A percentile compares a stretch with the other conserved stretches of the same genome.
These are phyloP conservation scores for Pholiota molesta DNA, from an alignment of 768 basidiomycete species.

Conservation along the genomic window DNA sequence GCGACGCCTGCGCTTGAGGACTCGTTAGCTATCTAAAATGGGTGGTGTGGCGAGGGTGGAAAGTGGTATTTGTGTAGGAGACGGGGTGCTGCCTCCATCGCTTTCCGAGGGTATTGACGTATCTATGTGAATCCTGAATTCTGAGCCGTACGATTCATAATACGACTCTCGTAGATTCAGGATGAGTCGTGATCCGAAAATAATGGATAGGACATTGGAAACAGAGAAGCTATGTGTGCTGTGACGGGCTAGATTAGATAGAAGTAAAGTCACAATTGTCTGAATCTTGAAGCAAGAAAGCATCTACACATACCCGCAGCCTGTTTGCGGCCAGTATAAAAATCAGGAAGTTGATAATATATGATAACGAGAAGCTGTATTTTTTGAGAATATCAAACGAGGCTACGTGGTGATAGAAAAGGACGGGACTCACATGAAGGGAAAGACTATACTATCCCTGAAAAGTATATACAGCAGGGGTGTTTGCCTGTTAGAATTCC, in stretches of 20 bases:
- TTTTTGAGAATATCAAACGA: not conserved
- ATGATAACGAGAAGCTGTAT: conserved; percentile 1
- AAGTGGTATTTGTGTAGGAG: too few relatives aligned
- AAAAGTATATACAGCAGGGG: conserved; percentile 18
- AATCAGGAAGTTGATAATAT: not conserved
- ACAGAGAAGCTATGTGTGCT: conserved; percentile 6
- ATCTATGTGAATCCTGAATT: not conserved
- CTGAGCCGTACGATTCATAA: conserved; percentile 13
- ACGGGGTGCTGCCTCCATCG: not conserved
- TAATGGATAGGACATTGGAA: not conserved
- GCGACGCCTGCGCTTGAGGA: too few relatives aligned
- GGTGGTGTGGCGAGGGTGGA: too few relatives aligned
- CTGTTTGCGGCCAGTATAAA: not conserved
- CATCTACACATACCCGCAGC: not conserved
- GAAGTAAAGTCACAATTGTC: not conserved
- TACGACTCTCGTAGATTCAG: conserved; percentile 17
- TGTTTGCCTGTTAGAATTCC: not conserved
- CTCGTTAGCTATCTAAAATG: too few relatives aligned
- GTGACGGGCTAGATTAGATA: conserved; percentile 4
- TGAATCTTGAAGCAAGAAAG: too few relatives aligned
- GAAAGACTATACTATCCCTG: conserved; percentile 20
- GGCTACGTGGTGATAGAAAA: not conserved
- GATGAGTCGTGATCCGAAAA: conserved; percentile 15
- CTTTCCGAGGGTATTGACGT: not conserved
- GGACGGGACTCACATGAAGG: conserved; percentile 16